A percentile compares a stretch with the other conserved stretches of the same genome.
These are phyloP conservation scores for Neurospora sp. DNA, from an alignment of 495 filamentous ascomycete genomes.

Conservation along the genomic window DNA sequence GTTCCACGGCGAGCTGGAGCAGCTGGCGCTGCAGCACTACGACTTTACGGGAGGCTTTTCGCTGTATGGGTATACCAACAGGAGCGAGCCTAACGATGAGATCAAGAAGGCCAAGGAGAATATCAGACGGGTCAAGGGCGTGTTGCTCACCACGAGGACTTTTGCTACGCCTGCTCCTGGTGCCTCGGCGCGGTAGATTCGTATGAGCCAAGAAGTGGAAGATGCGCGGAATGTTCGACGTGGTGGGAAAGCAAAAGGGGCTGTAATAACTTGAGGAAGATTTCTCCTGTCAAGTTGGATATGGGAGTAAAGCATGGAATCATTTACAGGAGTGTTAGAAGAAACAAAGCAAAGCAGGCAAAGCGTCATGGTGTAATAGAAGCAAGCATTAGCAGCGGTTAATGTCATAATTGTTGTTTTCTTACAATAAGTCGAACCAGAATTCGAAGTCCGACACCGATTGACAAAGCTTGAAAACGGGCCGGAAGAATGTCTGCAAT, in stretches of 20 bases:
- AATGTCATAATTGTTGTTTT: background rate
- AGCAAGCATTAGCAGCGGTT: constrained; percentile 5
- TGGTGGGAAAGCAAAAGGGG: background rate
- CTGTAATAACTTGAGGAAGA: background rate
- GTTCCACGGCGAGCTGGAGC: constrained; percentile 38
- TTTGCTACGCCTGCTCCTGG: constrained; percentile 33
- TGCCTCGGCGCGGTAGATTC: background rate
- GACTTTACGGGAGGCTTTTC: constrained; percentile 24
- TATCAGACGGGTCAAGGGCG: constrained; percentile 88
- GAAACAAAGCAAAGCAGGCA: background rate
- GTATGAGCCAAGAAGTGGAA: background rate
- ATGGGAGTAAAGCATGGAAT: background rate
- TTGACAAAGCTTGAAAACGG: background rate
- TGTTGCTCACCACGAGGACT: constrained; percentile 68
- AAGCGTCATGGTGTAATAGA: background rate
- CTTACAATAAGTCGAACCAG: background rate
- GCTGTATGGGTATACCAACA: constrained; percentile 31
- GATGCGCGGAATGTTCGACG: background rate
- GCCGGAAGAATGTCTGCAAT: background rate
- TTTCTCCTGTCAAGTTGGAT: background rate
- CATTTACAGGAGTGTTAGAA: background rate
- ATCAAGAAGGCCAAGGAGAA: constrained; percentile 70
- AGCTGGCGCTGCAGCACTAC: constrained; percentile 20
- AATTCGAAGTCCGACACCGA: background rate
- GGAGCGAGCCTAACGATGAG: constrained; percentile 57